A percentile compares a stretch with the other conserved stretches of the same genome.
phyloP scores from a whole-genome alignment of 2,329 filamentous ascomycete genomes.

The Bipolaris zeicola region DNA sequence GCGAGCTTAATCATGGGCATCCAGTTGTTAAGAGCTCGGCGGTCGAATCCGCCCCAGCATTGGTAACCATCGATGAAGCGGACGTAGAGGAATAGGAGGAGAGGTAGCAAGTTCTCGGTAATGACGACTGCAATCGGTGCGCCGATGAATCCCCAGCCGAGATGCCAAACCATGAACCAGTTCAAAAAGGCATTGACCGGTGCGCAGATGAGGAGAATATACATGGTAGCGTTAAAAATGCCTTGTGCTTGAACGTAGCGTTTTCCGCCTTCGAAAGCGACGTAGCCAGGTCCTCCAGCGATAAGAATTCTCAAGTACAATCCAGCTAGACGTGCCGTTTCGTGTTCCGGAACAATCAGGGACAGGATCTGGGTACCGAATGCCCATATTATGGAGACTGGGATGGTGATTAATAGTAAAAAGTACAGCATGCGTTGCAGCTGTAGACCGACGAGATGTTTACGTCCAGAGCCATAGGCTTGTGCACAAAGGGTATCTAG shows the following conservation, averaged over 20 bases:
- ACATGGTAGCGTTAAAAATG: conserved; percentile 81
- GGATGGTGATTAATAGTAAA: conserved; percentile 72
- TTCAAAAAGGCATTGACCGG: conserved; percentile 82
- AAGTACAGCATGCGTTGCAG: conserved; percentile 82
- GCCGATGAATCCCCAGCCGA: conserved; percentile 67
- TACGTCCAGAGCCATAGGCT: conserved; percentile 89
- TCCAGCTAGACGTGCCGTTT: conserved; percentile 73
- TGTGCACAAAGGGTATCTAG: conserved; percentile 93
- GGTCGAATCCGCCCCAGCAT: conserved; percentile 82
- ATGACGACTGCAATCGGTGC: conserved; percentile 78
- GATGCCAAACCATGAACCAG: conserved; percentile 76
- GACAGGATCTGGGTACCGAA: conserved; percentile 68
- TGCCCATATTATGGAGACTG: conserved; percentile 74
- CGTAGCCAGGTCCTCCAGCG: conserved; percentile 74
- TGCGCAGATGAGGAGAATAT: conserved; percentile 80
- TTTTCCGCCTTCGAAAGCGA: conserved; percentile 78
- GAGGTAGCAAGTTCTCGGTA: conserved; percentile 74
- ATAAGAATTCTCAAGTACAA: conserved; percentile 74
- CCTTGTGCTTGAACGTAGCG: conserved; percentile 89
- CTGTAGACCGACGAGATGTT: conserved; percentile 83
- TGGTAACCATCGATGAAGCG: conserved; percentile 71
- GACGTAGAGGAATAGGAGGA: conserved; percentile 76
- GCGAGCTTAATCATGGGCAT: conserved; percentile 84
- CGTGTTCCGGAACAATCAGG: conserved; percentile 70
- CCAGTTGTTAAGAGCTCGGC: conserved; percentile 74